Evolutionary conservation across 1,139 yeast genomes (phyloP).

Genomic region (Suhomyces wounanorum): DNA sequence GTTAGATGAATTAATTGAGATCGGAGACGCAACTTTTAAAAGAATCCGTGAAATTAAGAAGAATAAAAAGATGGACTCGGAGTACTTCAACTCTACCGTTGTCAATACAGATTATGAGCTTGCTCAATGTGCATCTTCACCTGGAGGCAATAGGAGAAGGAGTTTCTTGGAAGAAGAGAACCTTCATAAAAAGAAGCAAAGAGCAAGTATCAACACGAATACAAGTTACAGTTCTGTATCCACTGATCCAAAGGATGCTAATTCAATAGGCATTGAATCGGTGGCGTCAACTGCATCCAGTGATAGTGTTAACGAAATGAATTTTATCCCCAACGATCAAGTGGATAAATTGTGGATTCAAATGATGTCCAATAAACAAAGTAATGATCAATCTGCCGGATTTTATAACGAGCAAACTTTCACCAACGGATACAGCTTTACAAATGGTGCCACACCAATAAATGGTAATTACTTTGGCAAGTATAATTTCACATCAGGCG

Average conservation of each 20-base stretch:
- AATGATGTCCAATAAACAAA: conserved; percentile 29
- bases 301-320: conserved; percentile 11
- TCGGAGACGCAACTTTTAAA: conserved; percentile 12
- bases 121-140: neutral
- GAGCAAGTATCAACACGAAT: neutral
- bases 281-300: conserved; percentile 11
- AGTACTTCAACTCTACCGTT: neutral
- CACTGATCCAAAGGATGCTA: neutral
- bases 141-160: neutral
- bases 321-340: conserved; percentile 22
- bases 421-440: neutral
- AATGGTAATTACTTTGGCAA: neutral
- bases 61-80: neutral
- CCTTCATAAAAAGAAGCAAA: neutral
- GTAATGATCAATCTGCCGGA: conserved; percentile 6
- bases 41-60: conserved; percentile 8
- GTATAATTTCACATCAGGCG: neutral
- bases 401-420: neutral
- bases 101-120: neutral
- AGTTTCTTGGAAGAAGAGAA: neutral
- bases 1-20: conserved; percentile 14
- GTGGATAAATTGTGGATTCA: conserved; percentile 34
- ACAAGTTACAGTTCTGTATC: neutral
- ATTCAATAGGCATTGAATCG: conserved; percentile 1
- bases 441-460: neutral